Evolutionary conservation across 164 flowering plant species (phyloP).

Genomic region (Litsea cubeba): DNA sequence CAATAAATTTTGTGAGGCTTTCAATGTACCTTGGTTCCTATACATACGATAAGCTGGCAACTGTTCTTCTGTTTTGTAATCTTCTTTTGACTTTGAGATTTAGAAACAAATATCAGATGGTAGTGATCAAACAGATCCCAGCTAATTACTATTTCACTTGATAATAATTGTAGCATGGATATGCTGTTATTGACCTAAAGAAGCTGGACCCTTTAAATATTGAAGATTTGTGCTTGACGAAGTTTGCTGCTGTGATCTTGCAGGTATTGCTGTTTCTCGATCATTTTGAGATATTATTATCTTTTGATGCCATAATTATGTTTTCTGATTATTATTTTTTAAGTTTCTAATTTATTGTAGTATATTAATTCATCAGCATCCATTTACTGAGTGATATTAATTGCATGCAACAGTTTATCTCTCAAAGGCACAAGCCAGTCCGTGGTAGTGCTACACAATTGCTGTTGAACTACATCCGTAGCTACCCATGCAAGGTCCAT

Average conservation of each 20-base stretch:
- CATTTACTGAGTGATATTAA: background rate
- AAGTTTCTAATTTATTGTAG: background rate
- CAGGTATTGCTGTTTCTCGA: constrained; percentile 43
- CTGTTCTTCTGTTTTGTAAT: background rate
- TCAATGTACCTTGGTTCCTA: background rate
- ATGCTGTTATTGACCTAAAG: constrained; percentile 69
- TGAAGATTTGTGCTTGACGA: constrained; percentile 59
- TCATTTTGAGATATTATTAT: background rate
- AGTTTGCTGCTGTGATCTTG: constrained; percentile 54
- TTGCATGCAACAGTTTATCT: constrained; percentile 52
- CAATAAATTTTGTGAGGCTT: background rate
- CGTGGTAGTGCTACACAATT: constrained; percentile 65
- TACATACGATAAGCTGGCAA: background rate
- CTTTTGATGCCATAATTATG: background rate
- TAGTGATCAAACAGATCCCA: background rate
- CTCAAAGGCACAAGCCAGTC: constrained; percentile 78
- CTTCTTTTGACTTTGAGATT: background rate
- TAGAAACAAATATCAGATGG: background rate
- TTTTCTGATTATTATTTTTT: too few species aligned
- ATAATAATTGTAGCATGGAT: constrained; percentile 60
- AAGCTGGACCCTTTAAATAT: constrained; percentile 46
- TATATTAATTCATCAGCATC: background rate
- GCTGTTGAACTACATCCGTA: constrained; percentile 59
- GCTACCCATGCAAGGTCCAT: constrained; percentile 77
- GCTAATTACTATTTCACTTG: background rate